Evolutionary conservation across 164 flowering plant species (phyloP).

Genomic region (Tetrastigma voinierianum): DNA sequence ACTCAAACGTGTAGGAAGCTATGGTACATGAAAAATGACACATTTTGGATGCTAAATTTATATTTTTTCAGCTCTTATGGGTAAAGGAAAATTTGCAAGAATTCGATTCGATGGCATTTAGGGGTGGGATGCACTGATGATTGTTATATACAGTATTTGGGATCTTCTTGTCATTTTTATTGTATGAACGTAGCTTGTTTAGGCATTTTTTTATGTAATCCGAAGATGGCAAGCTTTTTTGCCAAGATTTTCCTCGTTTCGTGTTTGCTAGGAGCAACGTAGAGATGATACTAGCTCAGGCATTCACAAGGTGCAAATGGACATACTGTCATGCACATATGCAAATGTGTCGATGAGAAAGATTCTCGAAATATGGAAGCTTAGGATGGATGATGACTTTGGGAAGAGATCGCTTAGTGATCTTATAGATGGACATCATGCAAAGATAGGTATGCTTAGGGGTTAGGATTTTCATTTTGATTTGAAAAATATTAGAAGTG

Average conservation of each 20-base stretch:
- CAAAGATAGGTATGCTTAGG: slow-evolving; percentile 77
- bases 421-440: slow-evolving; percentile 91
- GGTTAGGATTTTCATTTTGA: not conserved
- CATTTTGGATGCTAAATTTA: not conserved
- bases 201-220: not conserved
- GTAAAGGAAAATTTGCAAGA: slow-evolving; percentile 94
- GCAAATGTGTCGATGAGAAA: slow-evolving; percentile 62
- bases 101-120: slow-evolving; percentile 89
- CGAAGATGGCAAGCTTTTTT: not conserved
- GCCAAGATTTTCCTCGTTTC: slow-evolving; percentile 3
- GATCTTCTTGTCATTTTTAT: slow-evolving; percentile 6
- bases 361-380: slow-evolving; percentile 89
- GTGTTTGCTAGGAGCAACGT: slow-evolving; percentile 69
- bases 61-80: slow-evolving; percentile 83
- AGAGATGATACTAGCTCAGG: slow-evolving; percentile 92
- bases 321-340: slow-evolving; percentile 99
- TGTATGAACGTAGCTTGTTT: not conserved
- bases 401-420: slow-evolving; percentile 97
- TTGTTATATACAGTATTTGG: slow-evolving; percentile 74
- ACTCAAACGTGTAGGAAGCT: too few species aligned
- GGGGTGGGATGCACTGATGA: slow-evolving; percentile 99
- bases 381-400: slow-evolving; percentile 98
- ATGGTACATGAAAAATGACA: too few species aligned
- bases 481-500: not conserved
- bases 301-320: slow-evolving; percentile 99